Evolutionary conservation across 2,329 filamentous ascomycete genomes (phyloP).

Genomic region (Penicillium digitatum): DNA sequence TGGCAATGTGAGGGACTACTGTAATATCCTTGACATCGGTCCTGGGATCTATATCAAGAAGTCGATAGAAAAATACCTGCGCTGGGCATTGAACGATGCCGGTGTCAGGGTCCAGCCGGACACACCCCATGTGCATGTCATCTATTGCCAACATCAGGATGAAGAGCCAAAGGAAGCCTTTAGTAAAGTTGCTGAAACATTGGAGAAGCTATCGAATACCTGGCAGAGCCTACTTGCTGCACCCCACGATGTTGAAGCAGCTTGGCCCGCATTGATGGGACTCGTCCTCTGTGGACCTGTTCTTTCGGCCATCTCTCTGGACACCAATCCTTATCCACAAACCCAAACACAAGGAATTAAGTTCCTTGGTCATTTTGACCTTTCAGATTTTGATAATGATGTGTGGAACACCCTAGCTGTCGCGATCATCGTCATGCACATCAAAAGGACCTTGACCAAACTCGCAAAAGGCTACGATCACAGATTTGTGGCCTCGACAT

Average conservation of each 20-base stretch:
- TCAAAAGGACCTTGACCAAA: slow-evolving; percentile 49
- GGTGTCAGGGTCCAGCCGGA: slow-evolving; percentile 35
- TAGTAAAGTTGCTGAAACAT: slow-evolving; percentile 39
- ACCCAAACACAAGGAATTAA: background rate
- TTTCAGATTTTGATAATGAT: slow-evolving; percentile 51
- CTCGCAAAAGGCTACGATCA: slow-evolving; percentile 36
- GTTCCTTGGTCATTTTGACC: slow-evolving; percentile 51
- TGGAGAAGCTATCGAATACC: slow-evolving; percentile 42
- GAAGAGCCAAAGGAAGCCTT: slow-evolving; percentile 43
- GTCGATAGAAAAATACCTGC: slow-evolving; percentile 47
- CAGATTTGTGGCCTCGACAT: slow-evolving; percentile 8
- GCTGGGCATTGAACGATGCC: slow-evolving; percentile 53
- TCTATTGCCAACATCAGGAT: slow-evolving; percentile 41
- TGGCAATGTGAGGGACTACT: slow-evolving; percentile 48
- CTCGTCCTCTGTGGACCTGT: slow-evolving; percentile 53
- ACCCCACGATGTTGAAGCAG: background rate
- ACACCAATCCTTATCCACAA: slow-evolving; percentile 36
- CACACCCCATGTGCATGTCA: slow-evolving; percentile 45
- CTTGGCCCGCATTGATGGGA: slow-evolving; percentile 51
- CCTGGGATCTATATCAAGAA: slow-evolving; percentile 39
- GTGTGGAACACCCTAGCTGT: slow-evolving; percentile 59
- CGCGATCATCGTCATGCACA: slow-evolving; percentile 53
- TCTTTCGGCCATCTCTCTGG: slow-evolving; percentile 51
- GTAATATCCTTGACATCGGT: slow-evolving; percentile 36
- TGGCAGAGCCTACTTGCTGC: slow-evolving; percentile 37